phyloP scores from a whole-genome alignment of 2,329 filamentous ascomycete genomes.

The Colletotrichum sp. region DNA sequence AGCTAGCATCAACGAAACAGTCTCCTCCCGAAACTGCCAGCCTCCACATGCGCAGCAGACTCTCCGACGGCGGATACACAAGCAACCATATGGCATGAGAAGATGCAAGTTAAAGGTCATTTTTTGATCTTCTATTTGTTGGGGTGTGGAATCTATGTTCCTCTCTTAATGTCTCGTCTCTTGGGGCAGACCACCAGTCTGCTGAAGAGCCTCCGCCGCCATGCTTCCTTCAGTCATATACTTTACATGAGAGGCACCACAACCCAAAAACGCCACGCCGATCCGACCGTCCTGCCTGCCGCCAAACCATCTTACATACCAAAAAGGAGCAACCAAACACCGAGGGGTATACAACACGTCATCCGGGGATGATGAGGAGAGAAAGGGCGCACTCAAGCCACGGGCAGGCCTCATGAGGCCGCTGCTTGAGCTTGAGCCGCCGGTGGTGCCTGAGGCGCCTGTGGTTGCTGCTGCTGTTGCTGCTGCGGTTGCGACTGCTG shows the following conservation, averaged over 20 bases:
- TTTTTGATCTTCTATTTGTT: conserved; percentile 13
- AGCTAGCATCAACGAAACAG: neutral
- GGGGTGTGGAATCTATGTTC: conserved; percentile 4
- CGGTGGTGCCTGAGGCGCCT: conserved; percentile 1
- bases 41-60: neutral
- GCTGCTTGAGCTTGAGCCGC: conserved; percentile 8
- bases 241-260: conserved; percentile 13
- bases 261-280: conserved; percentile 18
- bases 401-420: neutral
- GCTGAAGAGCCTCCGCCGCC: neutral
- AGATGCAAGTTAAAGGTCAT: neutral
- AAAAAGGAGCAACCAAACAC: conserved; percentile 20
- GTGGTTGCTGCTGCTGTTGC: conserved; percentile 27
- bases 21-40: neutral
- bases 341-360: conserved; percentile 21
- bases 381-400: neutral
- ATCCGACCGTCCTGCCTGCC: conserved; percentile 14
- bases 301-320: conserved; percentile 7
- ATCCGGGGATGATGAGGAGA: conserved; percentile 10
- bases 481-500: conserved; percentile 24
- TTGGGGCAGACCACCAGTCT: neutral
- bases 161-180: neutral
- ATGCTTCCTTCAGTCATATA: conserved; percentile 10
- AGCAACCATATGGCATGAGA: neutral
- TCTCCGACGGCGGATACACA: neutral